Evolutionary conservation across 2,329 filamentous ascomycete species (phyloP).

Genomic region (Alternaria brassicae): DNA sequence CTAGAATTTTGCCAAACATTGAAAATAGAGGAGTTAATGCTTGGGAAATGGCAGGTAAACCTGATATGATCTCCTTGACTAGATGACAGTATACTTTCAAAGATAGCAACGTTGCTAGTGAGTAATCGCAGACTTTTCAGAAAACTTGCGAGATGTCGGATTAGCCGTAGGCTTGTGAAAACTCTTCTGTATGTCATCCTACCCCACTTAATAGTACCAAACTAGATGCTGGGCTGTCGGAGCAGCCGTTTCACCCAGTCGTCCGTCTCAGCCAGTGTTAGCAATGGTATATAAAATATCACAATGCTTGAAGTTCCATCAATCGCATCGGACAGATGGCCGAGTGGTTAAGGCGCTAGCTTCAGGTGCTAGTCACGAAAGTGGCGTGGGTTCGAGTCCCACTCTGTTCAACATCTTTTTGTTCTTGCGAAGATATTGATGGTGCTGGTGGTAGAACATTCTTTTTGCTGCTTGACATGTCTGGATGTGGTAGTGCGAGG

Average conservation of each 20-base stretch:
- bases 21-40: no score
- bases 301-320: no score
- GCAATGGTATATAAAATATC: no score
- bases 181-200: background rate
- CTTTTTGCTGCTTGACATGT: constrained; percentile 1
- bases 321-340: constrained; percentile 36
- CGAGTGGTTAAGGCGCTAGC: constrained; percentile 50
- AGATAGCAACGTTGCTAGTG: background rate
- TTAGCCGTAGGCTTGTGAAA: background rate
- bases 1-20: no score
- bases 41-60: background rate
- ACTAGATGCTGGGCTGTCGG: no score
- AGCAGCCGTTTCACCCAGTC: no score
- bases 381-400: constrained; percentile 48
- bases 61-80: background rate
- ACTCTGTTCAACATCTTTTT: constrained; percentile 42
- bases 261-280: no score
- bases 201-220: background rate
- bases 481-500: background rate
- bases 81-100: background rate
- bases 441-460: background rate
- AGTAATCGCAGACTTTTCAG: background rate
- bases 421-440: no score
- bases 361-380: constrained; percentile 50
- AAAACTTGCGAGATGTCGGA: background rate